These are phyloP conservation scores for Mallotus repandus DNA, from an alignment of 441 rosid genomes.

Conservation along the genomic window DNA sequence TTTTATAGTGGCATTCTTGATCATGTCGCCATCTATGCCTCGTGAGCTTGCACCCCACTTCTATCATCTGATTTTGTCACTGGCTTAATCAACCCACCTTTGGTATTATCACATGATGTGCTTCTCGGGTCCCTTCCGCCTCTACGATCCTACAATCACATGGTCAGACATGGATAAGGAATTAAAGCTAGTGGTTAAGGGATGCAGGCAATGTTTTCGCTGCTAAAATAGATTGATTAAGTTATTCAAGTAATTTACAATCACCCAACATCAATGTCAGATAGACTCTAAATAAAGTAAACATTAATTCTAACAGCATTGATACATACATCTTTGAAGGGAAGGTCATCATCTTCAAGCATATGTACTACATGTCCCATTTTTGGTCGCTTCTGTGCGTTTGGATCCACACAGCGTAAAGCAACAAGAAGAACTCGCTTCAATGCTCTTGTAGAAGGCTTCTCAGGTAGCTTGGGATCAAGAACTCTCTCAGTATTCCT, in stretches of 20 bases:
- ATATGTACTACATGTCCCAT: conserved; percentile 94
- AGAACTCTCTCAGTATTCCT: conserved; percentile 71
- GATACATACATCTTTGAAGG: conserved; percentile 55
- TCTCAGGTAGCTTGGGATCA: conserved; percentile 75
- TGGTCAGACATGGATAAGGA: conserved; percentile 6
- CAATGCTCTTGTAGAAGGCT: conserved; percentile 72
- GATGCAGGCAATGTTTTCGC: neutral
- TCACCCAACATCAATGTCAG: no score
- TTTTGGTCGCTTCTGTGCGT: conserved; percentile 84
- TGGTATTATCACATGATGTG: conserved; percentile 14
- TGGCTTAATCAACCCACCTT: conserved; percentile 21
- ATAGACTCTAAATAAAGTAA: no score
- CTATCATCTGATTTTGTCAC: conserved; percentile 27
- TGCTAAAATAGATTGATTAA: neutral
- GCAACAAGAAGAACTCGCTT: conserved; percentile 85
- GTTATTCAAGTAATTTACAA: neutral
- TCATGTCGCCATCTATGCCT: conserved; percentile 20
- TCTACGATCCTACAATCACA: conserved; percentile 47
- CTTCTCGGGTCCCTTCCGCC: conserved; percentile 35
- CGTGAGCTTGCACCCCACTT: conserved; percentile 21
- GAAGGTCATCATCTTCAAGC: conserved; percentile 89
- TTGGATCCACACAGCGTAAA: conserved; percentile 86
- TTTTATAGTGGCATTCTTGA: conserved; percentile 27
- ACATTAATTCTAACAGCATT: neutral
- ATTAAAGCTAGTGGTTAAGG: neutral